A percentile compares a stretch with the other conserved stretches of the same genome.
These are phyloP conservation scores for Hypoxylon rubiginosum DNA, from an alignment of 2,329 filamentous ascomycete genomes.

Conservation along the genomic window DNA sequence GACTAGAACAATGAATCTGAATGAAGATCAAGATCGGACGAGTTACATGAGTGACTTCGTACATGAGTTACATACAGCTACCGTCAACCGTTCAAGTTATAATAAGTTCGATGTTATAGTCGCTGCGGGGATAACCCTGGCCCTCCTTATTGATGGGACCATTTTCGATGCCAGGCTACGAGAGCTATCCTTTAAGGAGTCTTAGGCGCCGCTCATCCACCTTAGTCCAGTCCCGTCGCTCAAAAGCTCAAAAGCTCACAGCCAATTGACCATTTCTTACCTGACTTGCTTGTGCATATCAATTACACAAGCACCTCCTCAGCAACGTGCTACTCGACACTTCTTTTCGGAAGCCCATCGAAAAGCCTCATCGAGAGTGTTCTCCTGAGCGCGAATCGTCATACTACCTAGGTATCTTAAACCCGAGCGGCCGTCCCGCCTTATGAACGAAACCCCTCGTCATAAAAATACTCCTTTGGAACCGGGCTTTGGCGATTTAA, in stretches of 20 bases:
- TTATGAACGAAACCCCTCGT: constrained; percentile 24
- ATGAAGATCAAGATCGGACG: not conserved
- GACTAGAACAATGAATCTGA: too few relatives aligned
- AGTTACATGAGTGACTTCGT: too few relatives aligned
- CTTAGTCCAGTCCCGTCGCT: constrained; percentile 35
- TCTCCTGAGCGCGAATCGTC: constrained; percentile 14
- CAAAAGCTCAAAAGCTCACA: constrained; percentile 19
- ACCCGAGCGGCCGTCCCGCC: constrained; percentile 3
- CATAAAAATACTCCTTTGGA: constrained; percentile 21
- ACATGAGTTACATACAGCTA: too few relatives aligned
- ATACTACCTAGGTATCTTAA: not conserved
- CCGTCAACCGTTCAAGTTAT: constrained; percentile 1
- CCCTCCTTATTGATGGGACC: constrained; percentile 14
- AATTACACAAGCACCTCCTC: constrained; percentile 16
- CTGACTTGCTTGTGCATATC: constrained; percentile 10
- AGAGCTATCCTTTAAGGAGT: constrained; percentile 28
- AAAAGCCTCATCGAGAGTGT: constrained; percentile 5
- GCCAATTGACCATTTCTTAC: constrained; percentile 31
- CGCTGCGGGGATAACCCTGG: constrained; percentile 33
- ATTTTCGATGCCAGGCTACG: constrained; percentile 5
- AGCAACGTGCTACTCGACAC: not conserved
- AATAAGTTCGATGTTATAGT: constrained; percentile 14
- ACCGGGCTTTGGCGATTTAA: constrained; percentile 15
- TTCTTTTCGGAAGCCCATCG: not conserved
- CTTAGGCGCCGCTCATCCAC: constrained; percentile 36